Evolutionary conservation across 2,329 filamentous ascomycete species (phyloP), one percentile per base, ranked within the genome.

Genomic region (Acephala macrosclerotiorum): DNA sequence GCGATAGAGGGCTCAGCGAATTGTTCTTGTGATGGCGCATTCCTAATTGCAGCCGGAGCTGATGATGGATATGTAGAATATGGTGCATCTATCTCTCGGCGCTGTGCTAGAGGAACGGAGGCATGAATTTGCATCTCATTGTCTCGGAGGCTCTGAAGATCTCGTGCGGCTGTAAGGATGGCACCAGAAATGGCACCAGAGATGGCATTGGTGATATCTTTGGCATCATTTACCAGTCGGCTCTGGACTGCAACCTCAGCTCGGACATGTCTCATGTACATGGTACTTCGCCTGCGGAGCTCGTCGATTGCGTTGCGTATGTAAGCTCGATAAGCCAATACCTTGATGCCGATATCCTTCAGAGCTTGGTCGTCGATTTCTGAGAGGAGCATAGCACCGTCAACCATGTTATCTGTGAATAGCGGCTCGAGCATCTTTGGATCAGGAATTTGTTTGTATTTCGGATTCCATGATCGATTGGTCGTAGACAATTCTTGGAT

Each of bases 401-500:
- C 65, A 5, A 95, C 81, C 8, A 89, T 83, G 62, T 92, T 84
- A 0, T 89, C 83, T 7, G 83, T 80, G 5, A 96, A 77, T 4
- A 79, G 80, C 22, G 75, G 74, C 64, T 88, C 85, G 2, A 96
- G 81, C 0, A 75, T 58, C 0, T 73, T 72, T 0, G 83, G 78
- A 59, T 91, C 81, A 77, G 18, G 73, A 26, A 68, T 20, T 68
- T 58, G 63, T 11, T 61, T 16, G 67, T 29, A 74, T 74, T 68
- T 47, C 77, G 57, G 78, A 77, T 61, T 75, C 84, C 85, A 87
- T 11, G 85, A 83, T 57, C 81, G 80, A 3, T 81, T 74, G 1
- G 80, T 73, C 25, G 84, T 81, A 74, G 89, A 93, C 3, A 96
- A 81, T 73, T 90, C 88, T 18, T 82, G 76, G 11, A 91, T 84